phyloP scores from a whole-genome alignment of 345 rosid genomes.

The Cardiospermum halicacabum region DNA sequence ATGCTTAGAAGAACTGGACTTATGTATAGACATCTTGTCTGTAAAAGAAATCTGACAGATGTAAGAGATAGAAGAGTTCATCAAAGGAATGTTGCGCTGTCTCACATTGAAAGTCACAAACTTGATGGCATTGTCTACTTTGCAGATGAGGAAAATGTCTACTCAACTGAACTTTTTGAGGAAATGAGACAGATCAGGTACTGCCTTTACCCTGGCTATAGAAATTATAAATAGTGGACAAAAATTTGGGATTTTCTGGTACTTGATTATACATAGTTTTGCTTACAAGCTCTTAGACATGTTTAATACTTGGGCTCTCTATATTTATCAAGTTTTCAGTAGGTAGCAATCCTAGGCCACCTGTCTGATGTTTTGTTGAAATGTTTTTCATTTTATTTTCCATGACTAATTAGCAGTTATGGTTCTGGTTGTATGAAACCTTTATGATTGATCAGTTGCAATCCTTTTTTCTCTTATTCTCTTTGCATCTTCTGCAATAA shows the following conservation, averaged over 20 bases:
- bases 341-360: not conserved
- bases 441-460: not conserved
- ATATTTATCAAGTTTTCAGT: not conserved
- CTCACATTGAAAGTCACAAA: slow-evolving; percentile 56
- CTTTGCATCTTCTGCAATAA: not conserved
- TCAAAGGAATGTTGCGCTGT: slow-evolving; percentile 55
- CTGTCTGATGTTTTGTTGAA: not conserved
- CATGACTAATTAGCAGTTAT: not conserved
- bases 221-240: not conserved
- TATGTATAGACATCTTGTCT: slow-evolving; percentile 58
- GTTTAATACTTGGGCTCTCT: not conserved
- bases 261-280: not conserved
- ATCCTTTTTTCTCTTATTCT: not conserved
- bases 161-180: slow-evolving; percentile 43
- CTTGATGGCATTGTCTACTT: slow-evolving; percentile 62
- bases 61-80: slow-evolving; percentile 38
- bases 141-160: slow-evolving; percentile 44
- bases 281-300: not conserved
- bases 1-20: slow-evolving; percentile 47
- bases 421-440: slow-evolving; percentile 11
- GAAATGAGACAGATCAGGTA: slow-evolving; percentile 60
- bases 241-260: not conserved
- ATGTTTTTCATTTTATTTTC: not conserved
- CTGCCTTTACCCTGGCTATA: not conserved
- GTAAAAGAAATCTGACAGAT: slow-evolving; percentile 44